Conservation (phyloP, 768 basidiomycete species). For the Pisolithus microcarpus region DNA sequence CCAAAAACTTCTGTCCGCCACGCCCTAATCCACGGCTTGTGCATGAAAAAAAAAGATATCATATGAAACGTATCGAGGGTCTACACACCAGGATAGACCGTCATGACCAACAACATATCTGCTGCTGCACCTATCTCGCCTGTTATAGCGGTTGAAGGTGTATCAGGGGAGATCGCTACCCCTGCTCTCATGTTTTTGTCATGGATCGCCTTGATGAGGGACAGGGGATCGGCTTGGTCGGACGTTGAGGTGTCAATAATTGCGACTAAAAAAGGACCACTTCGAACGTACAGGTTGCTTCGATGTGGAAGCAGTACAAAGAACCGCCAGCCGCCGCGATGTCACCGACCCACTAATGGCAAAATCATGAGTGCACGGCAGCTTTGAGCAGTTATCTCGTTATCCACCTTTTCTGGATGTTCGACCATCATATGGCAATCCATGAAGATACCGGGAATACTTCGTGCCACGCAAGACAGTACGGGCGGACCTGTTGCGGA, state of each 20-base stretch:
- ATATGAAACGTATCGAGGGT: background rate
- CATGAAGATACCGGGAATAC: slow-evolving; percentile 95
- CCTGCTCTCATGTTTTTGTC: slow-evolving; percentile 87
- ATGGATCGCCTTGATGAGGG: slow-evolving; percentile 77
- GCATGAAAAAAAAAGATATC: background rate
- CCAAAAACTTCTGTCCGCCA: slow-evolving; percentile 95
- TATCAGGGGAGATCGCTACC: slow-evolving; percentile 94
- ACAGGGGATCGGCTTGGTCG: slow-evolving; percentile 54
- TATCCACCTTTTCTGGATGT: slow-evolving; percentile 73
- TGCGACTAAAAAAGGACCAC: background rate
- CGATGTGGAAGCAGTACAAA: slow-evolving; percentile 94
- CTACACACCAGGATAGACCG: slow-evolving; percentile 77
- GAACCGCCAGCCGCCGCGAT: slow-evolving; percentile 94
- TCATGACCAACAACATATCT: slow-evolving; percentile 98
- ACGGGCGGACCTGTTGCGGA: slow-evolving; percentile 68
- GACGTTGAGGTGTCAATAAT: slow-evolving; percentile 9
- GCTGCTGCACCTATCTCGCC: slow-evolving; percentile 75
- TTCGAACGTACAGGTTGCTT: slow-evolving; percentile 68
- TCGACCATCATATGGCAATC: slow-evolving; percentile 99
- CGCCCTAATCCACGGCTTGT: slow-evolving; percentile 42
- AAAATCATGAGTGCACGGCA: background rate
- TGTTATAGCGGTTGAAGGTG: slow-evolving; percentile 81
- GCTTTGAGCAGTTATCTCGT: background rate
- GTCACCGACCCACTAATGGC: slow-evolving; percentile 84
- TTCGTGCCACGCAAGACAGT: slow-evolving; percentile 75